Conservation (phyloP, 2,329 filamentous ascomycete genomes). For the Fusarium guadeloupense region DNA sequence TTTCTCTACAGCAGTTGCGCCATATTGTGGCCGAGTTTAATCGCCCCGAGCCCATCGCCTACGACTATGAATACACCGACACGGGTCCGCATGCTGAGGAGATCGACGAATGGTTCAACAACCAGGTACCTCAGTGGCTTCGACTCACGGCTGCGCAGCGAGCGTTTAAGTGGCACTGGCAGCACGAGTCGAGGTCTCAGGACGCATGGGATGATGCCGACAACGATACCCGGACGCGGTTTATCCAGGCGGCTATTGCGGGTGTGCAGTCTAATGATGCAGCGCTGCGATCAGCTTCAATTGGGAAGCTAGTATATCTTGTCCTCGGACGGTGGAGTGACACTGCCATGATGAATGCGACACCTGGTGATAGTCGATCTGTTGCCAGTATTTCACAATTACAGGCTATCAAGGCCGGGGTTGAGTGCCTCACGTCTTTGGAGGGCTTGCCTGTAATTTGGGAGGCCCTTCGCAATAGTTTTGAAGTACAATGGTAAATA, state of each 20-base stretch:
- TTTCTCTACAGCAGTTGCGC: slow-evolving; percentile 78
- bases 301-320: slow-evolving; percentile 68
- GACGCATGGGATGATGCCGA: slow-evolving; percentile 73
- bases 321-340: slow-evolving; percentile 76
- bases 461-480: slow-evolving; percentile 58
- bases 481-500: slow-evolving; percentile 63
- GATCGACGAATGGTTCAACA: slow-evolving; percentile 97
- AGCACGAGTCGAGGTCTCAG: slow-evolving; percentile 54
- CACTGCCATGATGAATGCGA: slow-evolving; percentile 64
- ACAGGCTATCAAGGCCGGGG: slow-evolving; percentile 66
- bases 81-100: slow-evolving; percentile 82
- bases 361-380: slow-evolving; percentile 55
- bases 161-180: slow-evolving; percentile 82
- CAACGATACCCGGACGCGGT: slow-evolving; percentile 63
- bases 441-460: slow-evolving; percentile 63
- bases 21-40: slow-evolving; percentile 79
- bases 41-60: slow-evolving; percentile 73
- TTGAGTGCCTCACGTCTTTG: slow-evolving; percentile 60
- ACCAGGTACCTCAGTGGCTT: slow-evolving; percentile 85
- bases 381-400: slow-evolving; percentile 66
- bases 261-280: slow-evolving; percentile 57
- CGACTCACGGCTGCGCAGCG: slow-evolving; percentile 79
- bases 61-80: slow-evolving; percentile 87
- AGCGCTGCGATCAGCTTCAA: slow-evolving; percentile 59
- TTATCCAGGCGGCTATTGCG: slow-evolving; percentile 64